Percentiles rank a stretch among this genome's conserved stretches.
Conservation (phyloP, 2,329 filamentous ascomycete species). For the Arthroderma sp. region DNA sequence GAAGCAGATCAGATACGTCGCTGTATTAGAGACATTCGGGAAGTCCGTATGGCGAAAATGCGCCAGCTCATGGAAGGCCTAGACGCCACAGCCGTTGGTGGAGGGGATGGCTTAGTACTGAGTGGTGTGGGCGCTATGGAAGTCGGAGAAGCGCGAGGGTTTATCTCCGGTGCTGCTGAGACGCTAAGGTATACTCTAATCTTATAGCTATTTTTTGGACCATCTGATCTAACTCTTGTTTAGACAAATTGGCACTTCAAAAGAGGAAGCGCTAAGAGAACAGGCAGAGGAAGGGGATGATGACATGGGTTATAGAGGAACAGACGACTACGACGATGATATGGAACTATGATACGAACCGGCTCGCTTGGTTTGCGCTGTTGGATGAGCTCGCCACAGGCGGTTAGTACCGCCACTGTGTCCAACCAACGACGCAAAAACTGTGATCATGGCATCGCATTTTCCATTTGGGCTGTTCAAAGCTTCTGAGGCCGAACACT, state of each 20-base stretch:
- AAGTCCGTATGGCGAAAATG: conserved; percentile 83
- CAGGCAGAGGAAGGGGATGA: conserved; percentile 56
- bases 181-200: conserved; percentile 47
- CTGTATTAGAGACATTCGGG: conserved; percentile 65
- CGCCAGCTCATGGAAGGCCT: conserved; percentile 58
- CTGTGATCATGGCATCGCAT: too few species aligned
- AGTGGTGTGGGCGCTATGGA: conserved; percentile 88
- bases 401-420: too few species aligned
- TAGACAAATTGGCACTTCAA: conserved; percentile 66
- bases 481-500: too few species aligned
- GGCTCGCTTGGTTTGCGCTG: too few species aligned
- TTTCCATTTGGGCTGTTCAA: too few species aligned
- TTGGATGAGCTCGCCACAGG: too few species aligned
- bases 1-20: conserved; percentile 60
- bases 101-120: conserved; percentile 57
- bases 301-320: conserved; percentile 35
- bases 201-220: neutral
- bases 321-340: conserved; percentile 46
- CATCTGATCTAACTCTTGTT: too few species aligned
- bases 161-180: conserved; percentile 76
- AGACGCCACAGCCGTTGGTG: conserved; percentile 42
- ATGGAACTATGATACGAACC: conserved; percentile 37
- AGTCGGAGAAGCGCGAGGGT: conserved; percentile 70
- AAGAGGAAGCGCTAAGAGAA: conserved; percentile 64
- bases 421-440: too few species aligned